A percentile compares a stretch with the other conserved stretches of the same genome.
Evolutionary conservation across 306 rosid genomes (phyloP).

Genomic region (Sechiopsis laciniata): DNA sequence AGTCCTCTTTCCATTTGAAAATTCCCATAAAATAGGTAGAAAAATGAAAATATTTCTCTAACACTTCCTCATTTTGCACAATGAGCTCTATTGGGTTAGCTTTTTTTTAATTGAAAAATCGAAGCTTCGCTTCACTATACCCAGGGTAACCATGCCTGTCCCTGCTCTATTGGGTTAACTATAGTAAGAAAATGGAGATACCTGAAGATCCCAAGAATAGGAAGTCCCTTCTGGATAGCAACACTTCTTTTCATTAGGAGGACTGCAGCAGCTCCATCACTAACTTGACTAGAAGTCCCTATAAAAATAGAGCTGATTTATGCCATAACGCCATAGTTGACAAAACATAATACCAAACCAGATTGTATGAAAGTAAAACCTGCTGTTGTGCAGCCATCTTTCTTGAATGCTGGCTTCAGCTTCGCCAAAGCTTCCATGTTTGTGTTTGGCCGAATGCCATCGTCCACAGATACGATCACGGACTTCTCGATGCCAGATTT

Average conservation of each 20-base stretch:
- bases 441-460: slow-evolving; percentile 66
- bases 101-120: too few relatives aligned
- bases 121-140: too few relatives aligned
- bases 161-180: not conserved
- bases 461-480: slow-evolving; percentile 62
- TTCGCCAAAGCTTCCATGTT: slow-evolving; percentile 59
- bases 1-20: too few relatives aligned
- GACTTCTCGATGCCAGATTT: slow-evolving; percentile 73
- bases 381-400: slow-evolving; percentile 81
- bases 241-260: slow-evolving; percentile 87
- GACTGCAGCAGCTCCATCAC: slow-evolving; percentile 94
- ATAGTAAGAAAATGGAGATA: slow-evolving; percentile 24
- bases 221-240: slow-evolving; percentile 73
- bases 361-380: slow-evolving; percentile 30
- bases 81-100: not conserved
- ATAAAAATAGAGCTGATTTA: slow-evolving; percentile 9
- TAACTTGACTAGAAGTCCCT: slow-evolving; percentile 93
- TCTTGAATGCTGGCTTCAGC: slow-evolving; percentile 73
- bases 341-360: not conserved
- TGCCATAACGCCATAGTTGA: not conserved
- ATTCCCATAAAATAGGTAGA: not conserved
- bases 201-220: slow-evolving; percentile 79
- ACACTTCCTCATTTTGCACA: not conserved
- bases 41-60: not conserved
- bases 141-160: too few relatives aligned